Conservation (phyloP, 139 green algal genomes). For the Auxenochlorella protothecoides region DNA sequence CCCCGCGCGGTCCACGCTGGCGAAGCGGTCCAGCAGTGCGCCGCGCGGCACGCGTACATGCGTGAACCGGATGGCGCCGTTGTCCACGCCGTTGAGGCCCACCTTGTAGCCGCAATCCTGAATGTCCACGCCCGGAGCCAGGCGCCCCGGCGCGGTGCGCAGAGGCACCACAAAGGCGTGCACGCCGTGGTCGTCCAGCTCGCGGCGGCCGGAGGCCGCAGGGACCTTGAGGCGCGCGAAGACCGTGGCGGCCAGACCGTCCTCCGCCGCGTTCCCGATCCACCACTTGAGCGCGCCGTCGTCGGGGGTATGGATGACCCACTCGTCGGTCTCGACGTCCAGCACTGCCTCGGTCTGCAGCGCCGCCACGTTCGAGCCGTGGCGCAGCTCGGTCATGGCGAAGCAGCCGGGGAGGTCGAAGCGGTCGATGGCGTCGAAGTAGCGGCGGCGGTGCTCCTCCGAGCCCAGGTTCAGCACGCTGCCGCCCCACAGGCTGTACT, state of each 20-base stretch:
- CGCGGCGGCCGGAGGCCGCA: constrained; percentile 32
- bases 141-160: constrained; percentile 27
- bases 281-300: constrained; percentile 76
- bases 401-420: constrained; percentile 66
- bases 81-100: constrained; percentile 84
- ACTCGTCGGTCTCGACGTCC: constrained; percentile 67
- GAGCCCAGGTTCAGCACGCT: constrained; percentile 65
- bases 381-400: constrained; percentile 81
- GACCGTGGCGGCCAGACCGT: constrained; percentile 59
- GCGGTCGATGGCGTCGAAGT: constrained; percentile 74
- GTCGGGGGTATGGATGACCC: constrained; percentile 65
- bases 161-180: constrained; percentile 73
- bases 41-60: constrained; percentile 56
- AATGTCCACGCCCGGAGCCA: constrained; percentile 77
- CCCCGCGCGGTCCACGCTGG: constrained; percentile 13
- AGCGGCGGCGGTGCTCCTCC: constrained; percentile 49
- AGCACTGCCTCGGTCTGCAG: constrained; percentile 70
- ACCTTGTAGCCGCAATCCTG: constrained; percentile 90
- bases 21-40: constrained; percentile 74
- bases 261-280: constrained; percentile 75
- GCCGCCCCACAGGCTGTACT: constrained; percentile 67
- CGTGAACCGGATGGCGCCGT: constrained; percentile 76
- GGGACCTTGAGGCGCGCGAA: constrained; percentile 72
- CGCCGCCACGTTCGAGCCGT: constrained; percentile 66
- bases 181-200: constrained; percentile 69